Conservation (phyloP, 495 filamentous ascomycete genomes). For the Annulohypoxylon bovei region DNA sequence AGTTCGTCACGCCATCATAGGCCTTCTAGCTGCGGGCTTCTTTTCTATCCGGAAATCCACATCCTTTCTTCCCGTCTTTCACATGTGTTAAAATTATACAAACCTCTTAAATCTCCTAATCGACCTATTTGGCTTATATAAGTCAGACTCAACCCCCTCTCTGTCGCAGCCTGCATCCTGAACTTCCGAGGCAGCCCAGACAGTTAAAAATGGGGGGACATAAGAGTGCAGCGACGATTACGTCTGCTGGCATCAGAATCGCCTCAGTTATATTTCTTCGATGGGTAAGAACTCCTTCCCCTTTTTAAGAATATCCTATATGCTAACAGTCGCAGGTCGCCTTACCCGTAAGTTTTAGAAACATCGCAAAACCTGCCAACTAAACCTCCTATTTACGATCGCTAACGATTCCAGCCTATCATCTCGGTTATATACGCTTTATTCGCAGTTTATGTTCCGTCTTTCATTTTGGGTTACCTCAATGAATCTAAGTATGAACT, state of each 20-base stretch:
- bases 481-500: conserved; percentile 68
- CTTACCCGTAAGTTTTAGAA: conserved; percentile 50
- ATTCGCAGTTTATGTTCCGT: conserved; percentile 76
- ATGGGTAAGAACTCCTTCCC: conserved; percentile 71
- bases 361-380: not conserved
- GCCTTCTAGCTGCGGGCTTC: conserved; percentile 15
- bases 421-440: conserved; percentile 74
- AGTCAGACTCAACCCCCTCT: conserved; percentile 1
- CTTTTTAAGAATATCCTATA: not conserved
- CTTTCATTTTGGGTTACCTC: conserved; percentile 68
- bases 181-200: not conserved
- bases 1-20: conserved; percentile 36
- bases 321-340: conserved; percentile 37
- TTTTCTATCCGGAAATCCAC: conserved; percentile 17
- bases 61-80: conserved; percentile 29
- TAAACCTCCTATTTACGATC: not conserved
- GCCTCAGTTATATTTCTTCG: conserved; percentile 71
- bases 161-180: conserved; percentile 2
- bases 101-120: not conserved
- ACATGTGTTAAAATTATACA: conserved; percentile 20
- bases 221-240: conserved; percentile 28
- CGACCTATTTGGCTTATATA: conserved; percentile 3
- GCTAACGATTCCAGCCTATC: conserved; percentile 58
- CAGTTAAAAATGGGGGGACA: conserved; percentile 26
- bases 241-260: conserved; percentile 34